Evolutionary conservation across 2,329 filamentous ascomycete species (phyloP).

Genomic region (Macrophomina pseudophaseolina): DNA sequence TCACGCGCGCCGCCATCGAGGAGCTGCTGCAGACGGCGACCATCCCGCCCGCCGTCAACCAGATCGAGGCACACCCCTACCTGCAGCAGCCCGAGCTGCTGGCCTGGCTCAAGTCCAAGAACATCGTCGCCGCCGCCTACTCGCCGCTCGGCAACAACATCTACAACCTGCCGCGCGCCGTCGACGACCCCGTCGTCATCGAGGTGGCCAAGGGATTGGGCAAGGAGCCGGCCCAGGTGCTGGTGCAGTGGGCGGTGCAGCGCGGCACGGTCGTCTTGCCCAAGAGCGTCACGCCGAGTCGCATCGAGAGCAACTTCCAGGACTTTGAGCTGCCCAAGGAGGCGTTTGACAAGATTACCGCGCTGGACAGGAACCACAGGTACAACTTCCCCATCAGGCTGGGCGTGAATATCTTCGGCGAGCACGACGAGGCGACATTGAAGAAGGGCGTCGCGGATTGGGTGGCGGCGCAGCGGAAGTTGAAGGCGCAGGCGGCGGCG

Average conservation of each 20-base stretch:
- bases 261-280: conserved; percentile 78
- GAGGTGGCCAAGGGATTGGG: conserved; percentile 70
- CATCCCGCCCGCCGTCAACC: conserved; percentile 58
- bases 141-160: conserved; percentile 63
- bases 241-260: conserved; percentile 88
- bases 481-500: conserved; percentile 6
- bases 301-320: conserved; percentile 41
- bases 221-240: conserved; percentile 78
- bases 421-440: conserved; percentile 24
- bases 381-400: conserved; percentile 35
- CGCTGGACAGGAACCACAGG: conserved; percentile 38
- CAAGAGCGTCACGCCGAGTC: conserved; percentile 56
- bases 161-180: conserved; percentile 65
- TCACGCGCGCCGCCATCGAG: conserved; percentile 32
- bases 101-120: conserved; percentile 56
- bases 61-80: conserved; percentile 72
- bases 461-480: conserved; percentile 40
- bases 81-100: conserved; percentile 67
- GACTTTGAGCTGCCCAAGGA: conserved; percentile 38
- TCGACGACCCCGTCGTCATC: conserved; percentile 72
- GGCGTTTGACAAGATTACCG: conserved; percentile 44
- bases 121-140: conserved; percentile 55
- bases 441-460: conserved; percentile 43
- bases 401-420: conserved; percentile 25
- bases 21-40: conserved; percentile 35